phyloP scores from a whole-genome alignment of 106 monocot genomes.

The Dioscorea dumetorum region DNA sequence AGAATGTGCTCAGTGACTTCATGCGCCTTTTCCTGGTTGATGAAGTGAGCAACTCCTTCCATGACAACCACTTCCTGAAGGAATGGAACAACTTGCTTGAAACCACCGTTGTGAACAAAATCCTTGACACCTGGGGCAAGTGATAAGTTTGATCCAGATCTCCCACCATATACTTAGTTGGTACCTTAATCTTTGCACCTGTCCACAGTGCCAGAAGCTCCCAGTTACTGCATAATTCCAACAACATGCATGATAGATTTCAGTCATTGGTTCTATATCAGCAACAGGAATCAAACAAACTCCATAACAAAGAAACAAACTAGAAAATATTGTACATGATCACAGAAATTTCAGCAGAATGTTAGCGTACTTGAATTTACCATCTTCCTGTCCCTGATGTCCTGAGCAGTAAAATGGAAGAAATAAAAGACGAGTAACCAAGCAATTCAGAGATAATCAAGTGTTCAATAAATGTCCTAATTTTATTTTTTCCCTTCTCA shows the following conservation, averaged over 20 bases:
- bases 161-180: slow-evolving; percentile 21
- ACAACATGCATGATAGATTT: neutral
- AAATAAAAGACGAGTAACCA: too few species aligned
- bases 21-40: slow-evolving; percentile 16
- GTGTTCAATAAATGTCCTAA: too few species aligned
- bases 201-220: slow-evolving; percentile 22
- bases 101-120: slow-evolving; percentile 16
- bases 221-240: slow-evolving; percentile 18
- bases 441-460: too few species aligned
- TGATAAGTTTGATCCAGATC: slow-evolving; percentile 22
- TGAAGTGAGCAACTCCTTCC: slow-evolving; percentile 29
- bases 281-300: neutral
- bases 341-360: too few species aligned
- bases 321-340: neutral
- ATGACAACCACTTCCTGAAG: slow-evolving; percentile 21
- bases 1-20: slow-evolving; percentile 28
- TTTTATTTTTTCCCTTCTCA: too few species aligned
- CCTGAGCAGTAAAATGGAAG: too few species aligned
- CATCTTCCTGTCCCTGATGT: too few species aligned
- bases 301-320: neutral
- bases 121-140: slow-evolving; percentile 7
- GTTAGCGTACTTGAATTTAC: too few species aligned
- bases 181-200: slow-evolving; percentile 15
- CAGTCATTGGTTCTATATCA: neutral
- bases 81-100: slow-evolving; percentile 12